phyloP scores from a whole-genome alignment of 1,284 basidiomycete species.

The Laetiporus sulphureus region DNA sequence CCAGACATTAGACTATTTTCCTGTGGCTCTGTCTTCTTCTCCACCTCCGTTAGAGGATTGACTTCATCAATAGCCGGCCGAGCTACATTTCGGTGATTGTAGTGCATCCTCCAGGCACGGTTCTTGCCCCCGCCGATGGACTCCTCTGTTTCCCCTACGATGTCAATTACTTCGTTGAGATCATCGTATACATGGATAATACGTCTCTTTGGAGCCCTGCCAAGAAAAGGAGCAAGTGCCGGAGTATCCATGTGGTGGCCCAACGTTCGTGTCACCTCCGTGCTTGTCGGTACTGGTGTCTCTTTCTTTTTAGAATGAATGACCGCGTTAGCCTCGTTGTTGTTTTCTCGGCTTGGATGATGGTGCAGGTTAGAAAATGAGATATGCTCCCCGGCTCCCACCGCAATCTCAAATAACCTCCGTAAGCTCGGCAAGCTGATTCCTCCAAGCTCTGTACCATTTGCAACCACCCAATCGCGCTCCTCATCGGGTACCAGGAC shows the following conservation, averaged over 20 bases:
- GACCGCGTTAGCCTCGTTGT: not conserved
- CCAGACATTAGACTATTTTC: too few species aligned
- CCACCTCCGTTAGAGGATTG: conserved; percentile 3
- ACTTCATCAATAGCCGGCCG: conserved; percentile 29
- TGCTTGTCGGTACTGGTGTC: conserved; percentile 15
- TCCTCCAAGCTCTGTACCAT: conserved; percentile 50
- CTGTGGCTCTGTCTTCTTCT: too few species aligned
- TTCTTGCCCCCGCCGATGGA: conserved; percentile 7
- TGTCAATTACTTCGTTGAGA: conserved; percentile 38
- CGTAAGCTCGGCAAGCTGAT: conserved; percentile 55
- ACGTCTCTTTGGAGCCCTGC: conserved; percentile 48
- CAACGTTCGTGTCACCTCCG: conserved; percentile 51
- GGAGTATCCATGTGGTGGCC: conserved; percentile 66
- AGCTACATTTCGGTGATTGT: conserved; percentile 39
- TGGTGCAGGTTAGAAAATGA: conserved; percentile 1
- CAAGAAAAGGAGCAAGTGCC: conserved; percentile 64
- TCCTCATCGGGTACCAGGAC: conserved; percentile 33
- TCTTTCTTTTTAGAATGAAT: not conserved
- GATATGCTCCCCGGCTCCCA: conserved; percentile 33
- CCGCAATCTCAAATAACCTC: conserved; percentile 64
- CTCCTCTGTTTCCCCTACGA: conserved; percentile 22
- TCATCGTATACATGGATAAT: conserved; percentile 48
- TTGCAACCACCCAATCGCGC: conserved; percentile 39
- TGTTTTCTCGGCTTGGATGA: not conserved
- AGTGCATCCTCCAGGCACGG: conserved; percentile 33